A percentile compares a stretch with the other conserved stretches of the same genome.
Evolutionary conservation across 805 yeast species (phyloP).

Genomic region (Ogataea nakhonphanomensis): DNA sequence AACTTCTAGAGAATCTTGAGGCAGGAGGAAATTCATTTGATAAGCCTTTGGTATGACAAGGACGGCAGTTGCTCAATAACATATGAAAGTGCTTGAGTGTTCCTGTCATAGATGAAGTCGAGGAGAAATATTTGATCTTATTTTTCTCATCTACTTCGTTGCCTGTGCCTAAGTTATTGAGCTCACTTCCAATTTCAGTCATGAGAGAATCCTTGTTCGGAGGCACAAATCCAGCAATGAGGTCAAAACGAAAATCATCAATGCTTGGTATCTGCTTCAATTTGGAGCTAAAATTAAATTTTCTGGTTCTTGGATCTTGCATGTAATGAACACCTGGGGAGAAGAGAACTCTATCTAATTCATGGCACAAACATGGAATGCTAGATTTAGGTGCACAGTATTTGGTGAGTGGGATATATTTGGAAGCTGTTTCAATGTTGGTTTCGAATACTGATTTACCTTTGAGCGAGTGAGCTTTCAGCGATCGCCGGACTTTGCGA

Average conservation of each 20-base stretch:
- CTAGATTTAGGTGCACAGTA: slow-evolving; percentile 12
- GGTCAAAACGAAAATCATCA: slow-evolving; percentile 61
- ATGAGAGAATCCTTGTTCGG: slow-evolving; percentile 64
- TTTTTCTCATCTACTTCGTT: neutral
- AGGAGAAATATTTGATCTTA: slow-evolving; percentile 53
- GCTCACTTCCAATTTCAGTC: slow-evolving; percentile 41
- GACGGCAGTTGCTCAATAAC: slow-evolving; percentile 59
- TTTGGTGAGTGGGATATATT: slow-evolving; percentile 21
- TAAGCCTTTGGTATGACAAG: slow-evolving; percentile 43
- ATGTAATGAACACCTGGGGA: slow-evolving; percentile 79
- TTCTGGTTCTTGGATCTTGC: slow-evolving; percentile 73
- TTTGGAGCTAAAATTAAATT: slow-evolving; percentile 62
- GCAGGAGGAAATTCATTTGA: slow-evolving; percentile 43
- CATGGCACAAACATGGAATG: slow-evolving; percentile 61
- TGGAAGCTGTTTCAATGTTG: neutral
- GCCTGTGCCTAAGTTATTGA: slow-evolving; percentile 8
- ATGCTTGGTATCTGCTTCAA: slow-evolving; percentile 59
- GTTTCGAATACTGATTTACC: neutral
- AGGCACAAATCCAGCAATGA: slow-evolving; percentile 53
- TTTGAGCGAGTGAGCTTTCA: neutral
- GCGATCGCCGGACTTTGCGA: no score
- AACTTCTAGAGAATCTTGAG: slow-evolving; percentile 38
- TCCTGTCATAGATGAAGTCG: slow-evolving; percentile 87
- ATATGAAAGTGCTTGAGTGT: slow-evolving; percentile 71
- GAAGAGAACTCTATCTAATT: slow-evolving; percentile 67